Evolutionary conservation across 371 early-diverging fungal genomes (phyloP), one percentile per base, ranked within the genome.

Genomic region (Mucor racemosus): DNA sequence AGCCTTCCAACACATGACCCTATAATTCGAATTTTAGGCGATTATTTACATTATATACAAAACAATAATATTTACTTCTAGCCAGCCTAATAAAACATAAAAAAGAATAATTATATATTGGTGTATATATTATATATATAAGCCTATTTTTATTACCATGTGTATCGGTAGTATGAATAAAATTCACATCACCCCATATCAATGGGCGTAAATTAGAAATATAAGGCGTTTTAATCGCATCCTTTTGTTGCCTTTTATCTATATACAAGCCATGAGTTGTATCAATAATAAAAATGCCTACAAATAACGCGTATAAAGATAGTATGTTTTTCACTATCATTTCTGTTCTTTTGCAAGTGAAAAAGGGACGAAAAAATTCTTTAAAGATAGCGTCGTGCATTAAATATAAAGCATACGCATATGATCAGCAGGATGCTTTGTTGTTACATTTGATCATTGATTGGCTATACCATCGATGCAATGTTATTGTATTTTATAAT

Each of bases 121-220:
- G 26, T 21, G 31, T n/a, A 7, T 17, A 19, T 4, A 8, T 35
- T 42, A 34, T 21, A 40, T 46, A 42, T 57, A 60, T 31, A 55
- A 26, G 17, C 3, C 26, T 7, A 35, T 11, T 38, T 15, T 0
- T 21, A 40, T 53, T 72, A 76, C 79, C 80, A 60, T 80, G 80
- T 14, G 66, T 81, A 72, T 81, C 84, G 0, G 86, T 85, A 5
- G 86, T 82, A 21, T 77, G 78, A 62, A 85, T 79, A 62, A 85
- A 76, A 56, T 82, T 83, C 35, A 83, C 75, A 60, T 85, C 82
- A 10, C 84, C 82, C 86, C 86, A 86, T 5, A 62, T 53, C 38
- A 86, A 66, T 3, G 82, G 84, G 13, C 65, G 55, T 13, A 67
- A 57, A 21, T 44, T 8, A 31, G 46, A n/a, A 0, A 46, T 8